Evolutionary conservation across 257 asterid genomes (phyloP).

Genomic region (Misopates orontium): DNA sequence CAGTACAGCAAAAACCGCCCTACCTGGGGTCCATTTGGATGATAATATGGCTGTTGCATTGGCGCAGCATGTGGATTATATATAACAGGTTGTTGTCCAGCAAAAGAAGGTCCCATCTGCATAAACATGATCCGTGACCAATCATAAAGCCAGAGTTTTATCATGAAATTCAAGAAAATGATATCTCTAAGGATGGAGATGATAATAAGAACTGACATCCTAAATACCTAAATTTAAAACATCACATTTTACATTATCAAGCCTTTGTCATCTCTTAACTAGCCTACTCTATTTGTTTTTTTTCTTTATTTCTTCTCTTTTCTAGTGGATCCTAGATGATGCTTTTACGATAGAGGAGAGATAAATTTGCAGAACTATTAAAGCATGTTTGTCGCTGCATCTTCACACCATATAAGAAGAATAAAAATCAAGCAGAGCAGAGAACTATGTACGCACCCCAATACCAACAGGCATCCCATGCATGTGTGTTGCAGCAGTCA

Average conservation of each 20-base stretch:
- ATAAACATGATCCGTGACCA: conserved; percentile 25
- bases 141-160: conserved; percentile 3
- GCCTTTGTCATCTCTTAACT: no score
- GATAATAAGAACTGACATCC: neutral
- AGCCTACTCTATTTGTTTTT: neutral
- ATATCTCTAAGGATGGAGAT: neutral
- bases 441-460: conserved; percentile 60
- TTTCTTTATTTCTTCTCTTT: neutral
- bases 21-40: conserved; percentile 94
- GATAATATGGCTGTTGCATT: conserved; percentile 75
- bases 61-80: conserved; percentile 75
- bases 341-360: conserved; percentile 5
- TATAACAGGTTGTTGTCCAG: conserved; percentile 70
- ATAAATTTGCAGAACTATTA: conserved; percentile 10
- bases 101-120: conserved; percentile 74
- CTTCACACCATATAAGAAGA: conserved; percentile 7
- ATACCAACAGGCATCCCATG: conserved; percentile 84
- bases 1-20: conserved; percentile 3
- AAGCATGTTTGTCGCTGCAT: conserved; percentile 15
- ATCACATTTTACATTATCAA: neutral
- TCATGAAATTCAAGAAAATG: neutral
- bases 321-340: conserved; percentile 9
- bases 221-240: neutral
- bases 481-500: conserved; percentile 68
- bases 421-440: conserved; percentile 24